Conservation (phyloP, 352 stramenopile genomes). For the Globisporangium camurandrum region DNA sequence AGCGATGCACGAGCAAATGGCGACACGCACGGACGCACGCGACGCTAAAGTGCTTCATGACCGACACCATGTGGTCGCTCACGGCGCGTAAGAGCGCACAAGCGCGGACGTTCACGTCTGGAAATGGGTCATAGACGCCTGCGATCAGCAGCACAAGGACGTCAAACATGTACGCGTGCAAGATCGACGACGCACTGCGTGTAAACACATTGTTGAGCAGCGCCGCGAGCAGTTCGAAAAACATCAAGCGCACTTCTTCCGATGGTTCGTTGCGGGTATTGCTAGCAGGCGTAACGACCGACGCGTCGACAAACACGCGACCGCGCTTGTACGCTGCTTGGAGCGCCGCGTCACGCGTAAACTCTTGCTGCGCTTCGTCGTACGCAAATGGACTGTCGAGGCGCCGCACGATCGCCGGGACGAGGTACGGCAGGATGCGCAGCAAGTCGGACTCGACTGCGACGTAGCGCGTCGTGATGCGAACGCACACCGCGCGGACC, state of each 20-base stretch:
- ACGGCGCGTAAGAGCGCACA: conserved; percentile 42
- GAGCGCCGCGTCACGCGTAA: conserved; percentile 58
- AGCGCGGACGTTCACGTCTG: conserved; percentile 73
- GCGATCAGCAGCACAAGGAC: conserved; percentile 58
- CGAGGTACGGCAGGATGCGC: conserved; percentile 61
- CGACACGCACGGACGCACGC: conserved; percentile 81
- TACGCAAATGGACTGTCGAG: conserved; percentile 59
- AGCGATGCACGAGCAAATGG: conserved; percentile 83
- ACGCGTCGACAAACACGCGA: conserved; percentile 40
- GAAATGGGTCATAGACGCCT: conserved; percentile 83
- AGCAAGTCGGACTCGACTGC: conserved; percentile 46
- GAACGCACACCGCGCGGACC: conserved; percentile 63
- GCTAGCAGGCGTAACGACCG: conserved; percentile 21
- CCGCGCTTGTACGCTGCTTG: conserved; percentile 72
- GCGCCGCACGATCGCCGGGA: conserved; percentile 59
- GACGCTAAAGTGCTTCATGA: conserved; percentile 92
- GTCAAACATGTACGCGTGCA: conserved; percentile 80
- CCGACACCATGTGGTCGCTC: conserved; percentile 74
- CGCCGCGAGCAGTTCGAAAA: conserved; percentile 41
- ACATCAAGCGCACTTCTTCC: conserved; percentile 65
- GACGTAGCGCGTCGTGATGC: conserved; percentile 40
- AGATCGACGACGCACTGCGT: conserved; percentile 49
- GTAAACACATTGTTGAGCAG: conserved; percentile 48
- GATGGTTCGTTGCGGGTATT: conserved; percentile 56
- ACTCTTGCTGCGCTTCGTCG: conserved; percentile 71